These are phyloP conservation scores for Chaetomium tenue DNA, from an alignment of 495 filamentous ascomycete genomes.

Conservation along the genomic window DNA sequence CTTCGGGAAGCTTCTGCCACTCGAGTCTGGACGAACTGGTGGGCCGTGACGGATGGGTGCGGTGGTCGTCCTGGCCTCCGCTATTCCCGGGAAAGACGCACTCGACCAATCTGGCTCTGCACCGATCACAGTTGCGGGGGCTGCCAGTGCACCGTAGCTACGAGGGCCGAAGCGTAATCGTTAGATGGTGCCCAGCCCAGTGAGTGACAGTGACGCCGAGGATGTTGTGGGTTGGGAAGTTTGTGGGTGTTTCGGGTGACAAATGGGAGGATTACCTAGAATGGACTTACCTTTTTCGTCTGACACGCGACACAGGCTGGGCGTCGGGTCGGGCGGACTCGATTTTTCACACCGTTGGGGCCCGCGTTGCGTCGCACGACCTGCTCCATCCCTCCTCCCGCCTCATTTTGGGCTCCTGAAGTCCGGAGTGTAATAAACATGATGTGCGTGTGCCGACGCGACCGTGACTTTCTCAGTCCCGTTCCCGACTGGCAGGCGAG, in stretches of 20 bases:
- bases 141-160: slow-evolving; percentile 23
- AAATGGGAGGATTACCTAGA: not conserved
- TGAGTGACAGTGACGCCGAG: too few species aligned
- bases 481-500: too few species aligned
- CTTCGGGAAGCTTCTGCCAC: not conserved
- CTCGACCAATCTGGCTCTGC: slow-evolving; percentile 13
- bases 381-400: slow-evolving; percentile 14
- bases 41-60: not conserved
- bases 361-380: slow-evolving; percentile 11
- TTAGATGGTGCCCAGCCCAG: not conserved
- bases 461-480: too few species aligned
- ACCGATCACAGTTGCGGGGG: slow-evolving; percentile 16
- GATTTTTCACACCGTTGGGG: slow-evolving; percentile 1
- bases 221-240: not conserved
- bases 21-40: slow-evolving; percentile 2
- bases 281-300: slow-evolving; percentile 18
- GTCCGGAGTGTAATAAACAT: slow-evolving; percentile 16
- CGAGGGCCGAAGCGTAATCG: not conserved
- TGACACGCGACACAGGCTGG: slow-evolving; percentile 20
- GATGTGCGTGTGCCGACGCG: not conserved
- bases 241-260: not conserved
- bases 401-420: slow-evolving; percentile 2
- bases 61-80: not conserved
- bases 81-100: slow-evolving; percentile 12
- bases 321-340: slow-evolving; percentile 7